Conservation (phyloP, 306 rosid genomes). For the Medicago ruthenica region DNA sequence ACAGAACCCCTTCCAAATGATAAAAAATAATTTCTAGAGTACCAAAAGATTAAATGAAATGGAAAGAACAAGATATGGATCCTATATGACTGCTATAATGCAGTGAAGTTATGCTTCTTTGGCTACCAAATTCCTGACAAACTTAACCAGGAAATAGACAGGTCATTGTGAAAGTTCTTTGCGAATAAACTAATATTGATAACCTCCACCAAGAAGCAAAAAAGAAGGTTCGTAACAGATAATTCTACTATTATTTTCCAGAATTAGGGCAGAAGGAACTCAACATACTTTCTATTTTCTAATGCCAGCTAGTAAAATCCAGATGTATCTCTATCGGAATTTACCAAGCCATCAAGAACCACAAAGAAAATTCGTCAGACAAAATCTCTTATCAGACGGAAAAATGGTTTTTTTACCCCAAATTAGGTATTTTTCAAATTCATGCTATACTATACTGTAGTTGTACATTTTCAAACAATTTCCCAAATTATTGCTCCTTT, state of each 20-base stretch:
- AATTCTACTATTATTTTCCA: not conserved
- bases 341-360: constrained; percentile 13
- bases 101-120: not conserved
- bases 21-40: constrained; percentile 5
- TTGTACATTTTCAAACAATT: constrained; percentile 21
- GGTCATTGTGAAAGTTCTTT: not conserved
- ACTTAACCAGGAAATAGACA: constrained; percentile 1
- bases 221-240: not conserved
- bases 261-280: constrained; percentile 14
- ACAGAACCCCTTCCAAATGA: constrained; percentile 1
- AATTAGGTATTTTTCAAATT: not conserved
- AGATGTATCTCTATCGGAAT: not conserved
- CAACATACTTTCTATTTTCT: constrained; percentile 2
- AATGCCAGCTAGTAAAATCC: constrained; percentile 17
- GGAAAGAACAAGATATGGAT: constrained; percentile 1
- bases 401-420: not conserved
- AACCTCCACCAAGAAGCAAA: constrained; percentile 16
- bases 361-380: not conserved
- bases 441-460: not conserved
- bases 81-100: constrained; percentile 14
- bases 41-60: constrained; percentile 8
- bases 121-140: not conserved
- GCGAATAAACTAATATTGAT: not conserved
- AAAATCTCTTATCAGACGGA: not conserved
- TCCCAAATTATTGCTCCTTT: constrained; percentile 25